A percentile compares a stretch with the other conserved stretches of the same genome.
These are phyloP conservation scores for Yamadazyma atmosphaerica DNA, from an alignment of 1,139 yeast species.

Conservation along the genomic window DNA sequence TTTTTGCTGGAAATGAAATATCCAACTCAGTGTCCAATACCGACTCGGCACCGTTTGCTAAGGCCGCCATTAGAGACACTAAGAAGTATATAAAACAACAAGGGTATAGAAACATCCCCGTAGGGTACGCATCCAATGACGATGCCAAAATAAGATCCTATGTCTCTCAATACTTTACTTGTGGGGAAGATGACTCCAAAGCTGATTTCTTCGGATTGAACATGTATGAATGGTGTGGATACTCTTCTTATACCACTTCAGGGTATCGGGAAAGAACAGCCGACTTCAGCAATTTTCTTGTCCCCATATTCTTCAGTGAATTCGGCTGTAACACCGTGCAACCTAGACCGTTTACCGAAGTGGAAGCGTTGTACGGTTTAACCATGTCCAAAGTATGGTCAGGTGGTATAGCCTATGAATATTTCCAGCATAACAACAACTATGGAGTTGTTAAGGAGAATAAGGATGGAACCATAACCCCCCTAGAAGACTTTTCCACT, in stretches of 20 bases:
- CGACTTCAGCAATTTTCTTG: slow-evolving; percentile 45
- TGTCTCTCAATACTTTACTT: slow-evolving; percentile 51
- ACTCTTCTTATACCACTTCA: slow-evolving; percentile 54
- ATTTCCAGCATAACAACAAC: slow-evolving; percentile 35
- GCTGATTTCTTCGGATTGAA: slow-evolving; percentile 61
- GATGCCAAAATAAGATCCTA: slow-evolving; percentile 50
- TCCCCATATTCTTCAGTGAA: slow-evolving; percentile 63
- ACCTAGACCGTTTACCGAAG: slow-evolving; percentile 59
- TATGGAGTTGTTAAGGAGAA: slow-evolving; percentile 35
- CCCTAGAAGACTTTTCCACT: slow-evolving; percentile 44
- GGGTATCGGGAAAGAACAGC: slow-evolving; percentile 57
- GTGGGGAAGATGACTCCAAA: slow-evolving; percentile 30
- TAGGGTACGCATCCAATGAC: slow-evolving; percentile 65
- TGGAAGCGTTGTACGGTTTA: slow-evolving; percentile 36
- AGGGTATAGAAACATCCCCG: slow-evolving; percentile 51
- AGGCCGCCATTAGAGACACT: slow-evolving; percentile 60
- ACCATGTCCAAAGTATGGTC: slow-evolving; percentile 42
- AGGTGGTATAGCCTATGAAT: slow-evolving; percentile 43
- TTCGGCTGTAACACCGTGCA: slow-evolving; percentile 56
- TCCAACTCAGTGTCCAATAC: slow-evolving; percentile 50
- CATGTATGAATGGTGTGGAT: slow-evolving; percentile 72
- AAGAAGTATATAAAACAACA: slow-evolving; percentile 46
- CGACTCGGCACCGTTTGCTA: slow-evolving; percentile 59
- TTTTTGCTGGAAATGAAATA: slow-evolving; percentile 65
- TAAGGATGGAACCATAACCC: slow-evolving; percentile 30